phyloP scores from a whole-genome alignment of 1,139 yeast species.

The Protomyces gravidus region DNA sequence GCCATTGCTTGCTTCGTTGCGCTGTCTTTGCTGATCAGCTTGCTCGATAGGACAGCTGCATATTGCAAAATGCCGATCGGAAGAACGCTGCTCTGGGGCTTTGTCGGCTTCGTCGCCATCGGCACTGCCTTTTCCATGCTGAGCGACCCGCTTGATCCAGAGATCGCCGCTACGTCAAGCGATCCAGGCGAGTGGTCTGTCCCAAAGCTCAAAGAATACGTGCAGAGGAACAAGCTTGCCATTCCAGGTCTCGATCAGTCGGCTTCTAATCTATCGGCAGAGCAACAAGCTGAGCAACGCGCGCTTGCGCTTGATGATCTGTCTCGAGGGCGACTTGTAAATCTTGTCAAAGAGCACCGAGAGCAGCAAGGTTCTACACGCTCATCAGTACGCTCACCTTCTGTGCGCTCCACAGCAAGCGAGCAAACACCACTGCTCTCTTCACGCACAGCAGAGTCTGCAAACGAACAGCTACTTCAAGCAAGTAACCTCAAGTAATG shows the following conservation, averaged over 20 bases:
- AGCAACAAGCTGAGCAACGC: background rate
- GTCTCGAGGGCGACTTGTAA: background rate
- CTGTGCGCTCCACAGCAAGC: background rate
- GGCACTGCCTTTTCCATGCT: constrained; percentile 19
- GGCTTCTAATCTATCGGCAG: background rate
- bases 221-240: background rate
- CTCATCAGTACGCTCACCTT: background rate
- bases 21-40: too few species aligned
- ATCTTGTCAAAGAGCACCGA: constrained; percentile 9
- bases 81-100: constrained; percentile 12
- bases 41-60: too few species aligned
- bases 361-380: background rate
- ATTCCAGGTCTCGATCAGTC: background rate
- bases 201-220: constrained; percentile 7
- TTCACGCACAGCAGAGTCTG: background rate
- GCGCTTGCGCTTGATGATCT: constrained; percentile 8
- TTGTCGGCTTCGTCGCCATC: constrained; percentile 17
- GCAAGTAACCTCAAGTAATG: constrained; percentile 11
- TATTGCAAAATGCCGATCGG: constrained; percentile 12
- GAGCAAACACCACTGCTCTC: constrained; percentile 4
- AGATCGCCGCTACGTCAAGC: constrained; percentile 1
- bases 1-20: too few species aligned
- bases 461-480: constrained; percentile 1
- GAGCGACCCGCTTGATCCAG: constrained; percentile 23
- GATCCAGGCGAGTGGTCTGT: constrained; percentile 14